Percentiles rank a stretch among this genome's conserved stretches.
Conservation (phyloP, 2,329 filamentous ascomycete species). For the Fusarium sp. region DNA sequence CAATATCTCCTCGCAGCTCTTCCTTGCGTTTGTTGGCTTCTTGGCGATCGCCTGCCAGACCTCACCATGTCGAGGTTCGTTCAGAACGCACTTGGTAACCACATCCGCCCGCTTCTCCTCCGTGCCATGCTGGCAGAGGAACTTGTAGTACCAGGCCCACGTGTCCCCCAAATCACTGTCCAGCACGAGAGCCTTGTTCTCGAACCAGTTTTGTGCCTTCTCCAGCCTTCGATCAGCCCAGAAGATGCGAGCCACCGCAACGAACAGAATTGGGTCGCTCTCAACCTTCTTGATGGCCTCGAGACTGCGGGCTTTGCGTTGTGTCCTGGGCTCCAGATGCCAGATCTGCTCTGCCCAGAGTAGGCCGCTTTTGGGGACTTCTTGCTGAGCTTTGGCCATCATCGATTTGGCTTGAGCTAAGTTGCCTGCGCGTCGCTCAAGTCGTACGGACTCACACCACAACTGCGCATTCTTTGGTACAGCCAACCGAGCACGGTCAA, state of each 20-base stretch:
- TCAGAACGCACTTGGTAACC: constrained; percentile 81
- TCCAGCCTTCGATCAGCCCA: constrained; percentile 94
- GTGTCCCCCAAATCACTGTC: constrained; percentile 91
- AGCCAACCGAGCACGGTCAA: constrained; percentile 90
- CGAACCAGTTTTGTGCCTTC: constrained; percentile 97
- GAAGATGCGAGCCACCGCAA: constrained; percentile 94
- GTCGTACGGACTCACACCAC: constrained; percentile 93
- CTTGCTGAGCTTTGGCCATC: constrained; percentile 93
- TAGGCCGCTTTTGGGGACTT: constrained; percentile 87
- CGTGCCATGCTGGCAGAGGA: constrained; percentile 90
- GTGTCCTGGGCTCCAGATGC: constrained; percentile 90
- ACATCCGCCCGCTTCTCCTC: constrained; percentile 92
- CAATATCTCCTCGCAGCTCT: constrained; percentile 83
- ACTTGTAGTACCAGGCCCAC: constrained; percentile 99
- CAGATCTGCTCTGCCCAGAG: constrained; percentile 97
- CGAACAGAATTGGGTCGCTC: constrained; percentile 88
- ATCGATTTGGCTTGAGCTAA: constrained; percentile 85
- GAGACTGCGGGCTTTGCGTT: constrained; percentile 89
- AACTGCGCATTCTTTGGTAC: constrained; percentile 87
- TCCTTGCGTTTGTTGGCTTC: constrained; percentile 83
- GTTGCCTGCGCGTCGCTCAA: constrained; percentile 91
- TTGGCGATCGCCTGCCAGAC: constrained; percentile 90
- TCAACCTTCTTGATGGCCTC: constrained; percentile 98
- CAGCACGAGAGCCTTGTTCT: constrained; percentile 85
- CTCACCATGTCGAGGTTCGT: constrained; percentile 93